Percentiles rank a stretch among this genome's conserved stretches.
phyloP scores from a whole-genome alignment of 192 early-diverging fungal genomes.

The Borealophlyctis nickersoniae region DNA sequence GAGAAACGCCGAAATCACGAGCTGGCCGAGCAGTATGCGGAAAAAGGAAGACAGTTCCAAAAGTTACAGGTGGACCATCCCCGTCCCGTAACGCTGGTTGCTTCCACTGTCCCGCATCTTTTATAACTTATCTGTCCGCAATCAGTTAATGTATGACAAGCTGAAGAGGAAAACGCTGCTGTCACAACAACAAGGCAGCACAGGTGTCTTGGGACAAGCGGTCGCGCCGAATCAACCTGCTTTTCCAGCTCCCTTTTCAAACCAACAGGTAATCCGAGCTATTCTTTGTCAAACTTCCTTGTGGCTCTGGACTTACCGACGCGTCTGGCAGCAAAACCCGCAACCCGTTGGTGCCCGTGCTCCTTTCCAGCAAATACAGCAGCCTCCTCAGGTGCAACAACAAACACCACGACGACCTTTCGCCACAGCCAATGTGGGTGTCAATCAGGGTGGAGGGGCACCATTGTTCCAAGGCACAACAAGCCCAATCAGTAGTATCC shows the following conservation, averaged over 20 bases:
- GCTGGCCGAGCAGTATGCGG: conserved; percentile 34
- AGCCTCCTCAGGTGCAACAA: no score
- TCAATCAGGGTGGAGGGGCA: not conserved
- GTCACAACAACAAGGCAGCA: conserved; percentile 13
- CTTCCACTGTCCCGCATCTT: not conserved
- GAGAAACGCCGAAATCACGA: conserved; percentile 38
- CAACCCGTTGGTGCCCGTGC: no score
- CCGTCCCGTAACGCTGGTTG: not conserved
- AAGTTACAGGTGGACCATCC: conserved; percentile 34
- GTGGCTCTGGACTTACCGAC: no score
- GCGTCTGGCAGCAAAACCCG: no score
- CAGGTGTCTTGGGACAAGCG: not conserved
- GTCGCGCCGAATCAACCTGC: no score
- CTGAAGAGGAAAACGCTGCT: conserved; percentile 33
- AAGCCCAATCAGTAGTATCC: not conserved
- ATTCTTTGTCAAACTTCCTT: no score
- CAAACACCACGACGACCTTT: not conserved
- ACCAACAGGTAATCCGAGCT: no score
- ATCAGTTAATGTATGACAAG: conserved; percentile 40
- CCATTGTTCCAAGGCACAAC: not conserved
- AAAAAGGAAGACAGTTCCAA: conserved; percentile 42
- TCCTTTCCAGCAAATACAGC: no score
- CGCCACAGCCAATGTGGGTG: not conserved
- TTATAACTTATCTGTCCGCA: not conserved
- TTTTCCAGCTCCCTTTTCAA: no score